Base-by-base conservation (phyloP, 2,329 filamentous ascomycete genomes). In the Sclerotinia spermophila region DNA sequence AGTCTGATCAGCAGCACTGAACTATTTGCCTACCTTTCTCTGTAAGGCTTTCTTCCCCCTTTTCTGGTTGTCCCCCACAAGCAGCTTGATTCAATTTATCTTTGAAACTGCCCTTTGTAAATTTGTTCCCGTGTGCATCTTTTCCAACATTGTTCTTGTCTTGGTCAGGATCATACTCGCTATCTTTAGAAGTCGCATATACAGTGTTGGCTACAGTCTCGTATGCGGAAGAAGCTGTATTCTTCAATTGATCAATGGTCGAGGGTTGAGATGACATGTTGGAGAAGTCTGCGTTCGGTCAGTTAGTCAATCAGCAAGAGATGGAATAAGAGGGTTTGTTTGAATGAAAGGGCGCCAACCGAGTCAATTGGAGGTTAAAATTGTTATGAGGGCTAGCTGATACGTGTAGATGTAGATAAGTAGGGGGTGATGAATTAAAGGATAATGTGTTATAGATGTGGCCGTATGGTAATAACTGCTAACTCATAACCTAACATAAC, bases 41-140 rank as follows among this genome's bases (percentile, higher is more conserved):
- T 30, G 76, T 64, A 40, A 70, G 72, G 24, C 68, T 71, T 51
- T 72, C 70, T 56, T 73, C 70, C 53, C 74, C 70, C 44, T 72
- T 55, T 13, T 51, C 13, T 8, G 58, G 48, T 19, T 45, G 45
- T 40, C 61, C 69, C 4, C 74, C 71, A 56, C 60, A 11, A 27
- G 75, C 75, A 65, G 76, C 76, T 38, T 73, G 65, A 48, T 77
- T 75, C 61, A 78, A 72, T 70, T 75, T 72, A 45, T 78, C 72
- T 56, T 78, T 78, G 45, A 73, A 74, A 62, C 68, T 70, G 4
- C 76, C 73, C 53, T 75, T 76, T 60, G 68, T 73, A 68, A 72
- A 70, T 27, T 55, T 71, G 38, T 76, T 75, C 5, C 75, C 75
- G 48, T 75, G 70, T 1, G 24, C 27, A 65, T 76, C 76, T 65